Evolutionary conservation across 2,329 filamentous ascomycete species (phyloP).

Genomic region (Byssothecium circinans): DNA sequence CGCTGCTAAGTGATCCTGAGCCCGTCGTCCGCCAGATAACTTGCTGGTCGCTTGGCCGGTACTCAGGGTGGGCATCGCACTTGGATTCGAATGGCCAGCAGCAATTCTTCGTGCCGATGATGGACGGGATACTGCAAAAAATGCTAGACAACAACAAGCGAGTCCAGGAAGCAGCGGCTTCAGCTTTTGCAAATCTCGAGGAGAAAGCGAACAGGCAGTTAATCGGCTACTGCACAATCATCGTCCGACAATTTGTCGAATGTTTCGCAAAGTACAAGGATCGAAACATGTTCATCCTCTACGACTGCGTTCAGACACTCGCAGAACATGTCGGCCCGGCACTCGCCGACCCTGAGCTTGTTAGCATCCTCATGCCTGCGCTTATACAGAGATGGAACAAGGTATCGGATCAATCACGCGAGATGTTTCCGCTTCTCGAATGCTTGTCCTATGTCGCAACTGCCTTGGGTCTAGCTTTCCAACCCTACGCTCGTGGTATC

Average conservation of each 20-base stretch:
- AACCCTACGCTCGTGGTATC: slow-evolving; percentile 81
- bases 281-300: slow-evolving; percentile 97
- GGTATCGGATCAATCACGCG: slow-evolving; percentile 83
- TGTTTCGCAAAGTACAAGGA: slow-evolving; percentile 98
- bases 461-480: slow-evolving; percentile 78
- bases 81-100: slow-evolving; percentile 69
- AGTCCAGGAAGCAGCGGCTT: slow-evolving; percentile 94
- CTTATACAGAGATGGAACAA: slow-evolving; percentile 85
- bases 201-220: slow-evolving; percentile 84
- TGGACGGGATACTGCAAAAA: slow-evolving; percentile 90
- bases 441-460: slow-evolving; percentile 93
- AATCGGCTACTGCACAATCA: slow-evolving; percentile 83
- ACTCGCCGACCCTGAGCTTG: slow-evolving; percentile 78
- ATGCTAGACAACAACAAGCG: slow-evolving; percentile 99
- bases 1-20: slow-evolving; percentile 79
- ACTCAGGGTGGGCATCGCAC: slow-evolving; percentile 87
- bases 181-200: slow-evolving; percentile 92
- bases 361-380: slow-evolving; percentile 86
- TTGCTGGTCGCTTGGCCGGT: slow-evolving; percentile 94
- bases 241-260: slow-evolving; percentile 85
- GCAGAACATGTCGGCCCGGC: slow-evolving; percentile 86
- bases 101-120: slow-evolving; percentile 88
- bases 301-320: slow-evolving; percentile 96
- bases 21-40: slow-evolving; percentile 95
- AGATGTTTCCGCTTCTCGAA: slow-evolving; percentile 93